Evolutionary conservation across 2,329 filamentous ascomycete genomes (phyloP).

Genomic region (Moelleriella libera): DNA sequence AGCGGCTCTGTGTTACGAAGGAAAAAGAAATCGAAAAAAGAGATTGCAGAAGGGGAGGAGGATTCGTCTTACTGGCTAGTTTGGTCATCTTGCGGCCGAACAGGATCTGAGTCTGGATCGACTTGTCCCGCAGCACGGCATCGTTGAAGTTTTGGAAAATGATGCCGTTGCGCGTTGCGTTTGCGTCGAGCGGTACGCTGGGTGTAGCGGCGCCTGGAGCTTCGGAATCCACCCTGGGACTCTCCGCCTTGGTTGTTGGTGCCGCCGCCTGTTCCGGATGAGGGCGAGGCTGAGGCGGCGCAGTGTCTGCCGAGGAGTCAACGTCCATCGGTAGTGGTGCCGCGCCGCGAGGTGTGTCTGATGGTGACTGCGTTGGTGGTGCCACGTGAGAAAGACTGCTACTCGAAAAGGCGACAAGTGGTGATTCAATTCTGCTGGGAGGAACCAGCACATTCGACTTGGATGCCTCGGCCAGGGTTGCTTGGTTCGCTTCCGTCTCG

Average conservation of each 20-base stretch:
- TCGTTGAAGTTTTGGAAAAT: slow-evolving; percentile 47
- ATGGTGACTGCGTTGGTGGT: not conserved
- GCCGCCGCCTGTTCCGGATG: slow-evolving; percentile 4
- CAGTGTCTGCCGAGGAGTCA: not conserved
- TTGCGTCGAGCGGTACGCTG: slow-evolving; percentile 4
- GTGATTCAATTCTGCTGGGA: slow-evolving; percentile 23
- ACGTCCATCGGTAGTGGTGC: not conserved
- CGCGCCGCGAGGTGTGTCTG: not conserved
- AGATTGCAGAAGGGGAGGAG: not conserved
- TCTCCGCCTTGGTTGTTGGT: slow-evolving; percentile 6
- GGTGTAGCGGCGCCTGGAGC: not conserved
- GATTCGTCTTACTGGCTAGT: slow-evolving; percentile 31
- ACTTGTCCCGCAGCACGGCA: slow-evolving; percentile 38
- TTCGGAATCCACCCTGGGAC: slow-evolving; percentile 5
- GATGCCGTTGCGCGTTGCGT: slow-evolving; percentile 33
- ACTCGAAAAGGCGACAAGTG: not conserved
- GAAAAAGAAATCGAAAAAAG: not conserved
- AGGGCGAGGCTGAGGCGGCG: slow-evolving; percentile 4
- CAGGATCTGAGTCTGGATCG: slow-evolving; percentile 42
- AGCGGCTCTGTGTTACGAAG: too few species aligned
- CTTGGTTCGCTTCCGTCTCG: not conserved
- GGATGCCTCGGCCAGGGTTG: slow-evolving; percentile 13
- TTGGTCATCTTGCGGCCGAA: slow-evolving; percentile 45
- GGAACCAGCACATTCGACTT: slow-evolving; percentile 30
- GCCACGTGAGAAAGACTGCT: too few species aligned